Evolutionary conservation across 495 filamentous ascomycete species (phyloP).

Genomic region (Aspergillus cavernicola): DNA sequence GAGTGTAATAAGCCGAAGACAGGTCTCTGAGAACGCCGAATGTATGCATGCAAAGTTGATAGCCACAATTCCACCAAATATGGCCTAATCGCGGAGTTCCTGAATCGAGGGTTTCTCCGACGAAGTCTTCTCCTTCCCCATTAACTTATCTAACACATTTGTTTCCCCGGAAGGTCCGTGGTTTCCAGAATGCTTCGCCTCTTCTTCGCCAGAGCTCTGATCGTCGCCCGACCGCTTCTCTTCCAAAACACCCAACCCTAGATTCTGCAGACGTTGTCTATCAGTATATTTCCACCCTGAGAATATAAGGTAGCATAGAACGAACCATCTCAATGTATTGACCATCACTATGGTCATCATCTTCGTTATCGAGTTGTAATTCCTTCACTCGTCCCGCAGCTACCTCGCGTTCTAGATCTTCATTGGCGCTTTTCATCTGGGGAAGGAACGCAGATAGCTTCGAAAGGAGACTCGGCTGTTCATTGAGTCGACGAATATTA

Average conservation of each 20-base stretch:
- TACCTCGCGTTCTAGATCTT: conserved; percentile 40
- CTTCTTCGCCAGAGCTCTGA: conserved; percentile 16
- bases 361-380: conserved; percentile 35
- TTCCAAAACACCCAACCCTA: conserved; percentile 51
- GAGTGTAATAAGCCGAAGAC: too few species aligned
- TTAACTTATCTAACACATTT: conserved; percentile 36
- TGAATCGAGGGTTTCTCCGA: conserved; percentile 41
- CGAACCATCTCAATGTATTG: conserved; percentile 54
- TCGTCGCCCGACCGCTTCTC: conserved; percentile 34
- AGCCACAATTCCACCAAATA: neutral
- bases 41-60: conserved; percentile 5
- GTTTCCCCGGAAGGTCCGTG: conserved; percentile 21
- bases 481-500: conserved; percentile 28
- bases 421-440: conserved; percentile 46
- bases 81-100: conserved; percentile 34
- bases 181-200: neutral
- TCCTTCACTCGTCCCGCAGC: conserved; percentile 34
- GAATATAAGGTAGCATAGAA: neutral
- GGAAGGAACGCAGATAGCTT: conserved; percentile 46
- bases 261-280: conserved; percentile 29
- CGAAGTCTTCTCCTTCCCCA: conserved; percentile 31
- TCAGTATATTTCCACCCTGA: neutral
- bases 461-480: conserved; percentile 31
- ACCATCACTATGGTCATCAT: conserved; percentile 23
- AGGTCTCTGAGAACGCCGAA: conserved; percentile 9